Evolutionary conservation across 1,284 basidiomycete genomes (phyloP).

Genomic region (Ustilago trichophora): DNA sequence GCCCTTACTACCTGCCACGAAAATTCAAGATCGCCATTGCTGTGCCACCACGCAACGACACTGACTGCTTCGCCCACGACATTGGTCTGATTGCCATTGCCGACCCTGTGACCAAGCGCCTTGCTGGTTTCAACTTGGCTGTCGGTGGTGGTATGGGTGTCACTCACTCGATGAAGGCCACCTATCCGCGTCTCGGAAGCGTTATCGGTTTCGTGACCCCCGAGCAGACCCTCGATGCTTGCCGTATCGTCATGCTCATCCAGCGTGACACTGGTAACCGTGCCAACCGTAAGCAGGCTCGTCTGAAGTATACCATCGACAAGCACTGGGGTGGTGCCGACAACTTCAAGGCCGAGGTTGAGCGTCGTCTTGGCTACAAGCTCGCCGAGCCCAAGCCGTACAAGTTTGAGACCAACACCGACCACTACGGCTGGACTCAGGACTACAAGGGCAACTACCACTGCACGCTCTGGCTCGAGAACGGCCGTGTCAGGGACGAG

Average conservation of each 20-base stretch:
- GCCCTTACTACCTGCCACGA: conserved; percentile 94
- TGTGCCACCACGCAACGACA: conserved; percentile 94
- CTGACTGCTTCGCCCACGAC: conserved; percentile 95
- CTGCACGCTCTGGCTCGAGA: conserved; percentile 95
- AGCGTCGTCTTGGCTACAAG: conserved; percentile 83
- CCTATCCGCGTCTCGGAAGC: conserved; percentile 88
- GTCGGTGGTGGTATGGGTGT: conserved; percentile 96
- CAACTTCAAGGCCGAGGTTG: conserved; percentile 83
- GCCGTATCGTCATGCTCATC: conserved; percentile 90
- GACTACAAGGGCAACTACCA: conserved; percentile 90
- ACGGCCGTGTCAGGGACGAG: conserved; percentile 94
- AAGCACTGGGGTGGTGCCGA: conserved; percentile 75
- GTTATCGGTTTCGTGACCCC: conserved; percentile 91
- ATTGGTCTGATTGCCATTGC: conserved; percentile 93
- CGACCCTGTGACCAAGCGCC: conserved; percentile 69
- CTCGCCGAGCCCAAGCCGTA: conserved; percentile 77
- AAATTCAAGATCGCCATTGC: conserved; percentile 98
- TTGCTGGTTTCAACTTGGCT: conserved; percentile 68
- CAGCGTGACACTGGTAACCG: conserved; percentile 98
- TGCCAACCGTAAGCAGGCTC: conserved; percentile 69
- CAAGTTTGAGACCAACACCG: conserved; percentile 87
- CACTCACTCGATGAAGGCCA: conserved; percentile 98
- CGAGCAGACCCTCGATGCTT: conserved; percentile 85
- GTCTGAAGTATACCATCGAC: conserved; percentile 94
- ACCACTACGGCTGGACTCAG: conserved; percentile 91